Evolutionary conservation across 1,284 basidiomycete species (phyloP).

Genomic region (Tremellales sp.): DNA sequence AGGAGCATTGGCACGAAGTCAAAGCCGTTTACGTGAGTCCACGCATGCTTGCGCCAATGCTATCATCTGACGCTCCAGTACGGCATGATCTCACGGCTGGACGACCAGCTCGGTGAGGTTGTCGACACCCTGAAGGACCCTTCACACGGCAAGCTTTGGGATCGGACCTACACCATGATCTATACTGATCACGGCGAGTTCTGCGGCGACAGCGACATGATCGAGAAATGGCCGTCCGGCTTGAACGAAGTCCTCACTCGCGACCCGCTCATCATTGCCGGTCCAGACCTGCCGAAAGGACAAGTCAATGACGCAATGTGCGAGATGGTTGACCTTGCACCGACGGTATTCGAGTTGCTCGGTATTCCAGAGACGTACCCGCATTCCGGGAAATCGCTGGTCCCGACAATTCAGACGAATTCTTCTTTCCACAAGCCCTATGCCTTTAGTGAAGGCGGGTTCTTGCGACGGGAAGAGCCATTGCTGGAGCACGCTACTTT

Average conservation of each 20-base stretch:
- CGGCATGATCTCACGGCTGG: conserved; percentile 10
- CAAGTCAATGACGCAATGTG: conserved; percentile 1
- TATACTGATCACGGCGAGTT: conserved; percentile 12
- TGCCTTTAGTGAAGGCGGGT: conserved; percentile 9
- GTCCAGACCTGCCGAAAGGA: conserved; percentile 1
- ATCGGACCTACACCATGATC: conserved; percentile 9
- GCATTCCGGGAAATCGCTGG: conserved; percentile 6
- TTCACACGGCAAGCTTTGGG: background rate
- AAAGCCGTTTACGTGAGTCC: conserved; percentile 5
- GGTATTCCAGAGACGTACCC: conserved; percentile 4
- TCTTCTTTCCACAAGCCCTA: conserved; percentile 2
- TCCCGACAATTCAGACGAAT: background rate
- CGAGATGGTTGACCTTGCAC: conserved; percentile 10
- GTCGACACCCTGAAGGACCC: background rate
- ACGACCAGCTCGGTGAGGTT: conserved; percentile 5
- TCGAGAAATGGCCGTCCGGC: conserved; percentile 9
- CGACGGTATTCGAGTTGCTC: conserved; percentile 9
- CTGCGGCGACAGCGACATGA: conserved; percentile 6
- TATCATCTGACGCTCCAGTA: background rate
- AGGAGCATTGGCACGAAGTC: conserved; percentile 9
- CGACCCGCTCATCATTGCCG: conserved; percentile 6
- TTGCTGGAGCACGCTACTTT: conserved; percentile 7
- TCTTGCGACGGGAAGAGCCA: conserved; percentile 7
- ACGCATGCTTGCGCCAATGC: background rate
- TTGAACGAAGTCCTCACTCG: conserved; percentile 4